Base-by-base conservation (phyloP, 495 filamentous ascomycete genomes). In the Neurospora sp. region DNA sequence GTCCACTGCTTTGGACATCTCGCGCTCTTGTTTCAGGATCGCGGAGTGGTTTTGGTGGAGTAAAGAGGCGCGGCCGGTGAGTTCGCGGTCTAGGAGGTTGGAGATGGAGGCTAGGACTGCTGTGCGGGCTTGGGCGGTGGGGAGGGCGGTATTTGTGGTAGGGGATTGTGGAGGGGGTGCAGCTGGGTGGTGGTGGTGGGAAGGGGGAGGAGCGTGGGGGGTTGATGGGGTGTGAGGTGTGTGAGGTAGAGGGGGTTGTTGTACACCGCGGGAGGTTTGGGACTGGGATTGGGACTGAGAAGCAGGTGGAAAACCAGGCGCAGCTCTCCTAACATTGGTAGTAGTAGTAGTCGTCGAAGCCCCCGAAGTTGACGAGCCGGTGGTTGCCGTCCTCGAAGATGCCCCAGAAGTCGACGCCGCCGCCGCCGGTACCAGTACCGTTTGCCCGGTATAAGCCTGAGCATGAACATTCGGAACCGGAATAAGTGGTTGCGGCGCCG, bases 81-180 rank as follows among this genome's bases (percentile, higher is more conserved):
- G 88, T 70, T 92, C 88, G 31, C 86, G 79, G 83, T 94, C 91
- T 69, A 94, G 82, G 75, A 94, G 89, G 80, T 92, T 90, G 78
- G 85, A 84, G 69, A 96, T 90, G 8, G 92, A 91, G n/a, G 92
- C 92, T 23, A 90, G 87, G 79, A 97, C 89, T 16, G 92, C 92
- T 69, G 88, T 83, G 78, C 90, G 89, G 70, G 94, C 93, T 87
- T 95, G 90, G 70, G 84, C 79, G 0, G 27, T 62, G 2, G 54
- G 48, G 2, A 59, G 20, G 2, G n/a, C n/a, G n/a, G n/a, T n/a
- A n/a, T n/a, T n/a, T n/a, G n/a, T n/a, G n/a, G n/a, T n/a, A n/a
- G n/a, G n/a, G n/a, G n/a, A n/a, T n/a, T n/a, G n/a, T n/a, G n/a
- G n/a, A n/a, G n/a, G n/a, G n/a, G n/a, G n/a, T n/a, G n/a, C n/a